Base-by-base conservation (phyloP, 768 basidiomycete species). In the Tulasnella sp. region DNA sequence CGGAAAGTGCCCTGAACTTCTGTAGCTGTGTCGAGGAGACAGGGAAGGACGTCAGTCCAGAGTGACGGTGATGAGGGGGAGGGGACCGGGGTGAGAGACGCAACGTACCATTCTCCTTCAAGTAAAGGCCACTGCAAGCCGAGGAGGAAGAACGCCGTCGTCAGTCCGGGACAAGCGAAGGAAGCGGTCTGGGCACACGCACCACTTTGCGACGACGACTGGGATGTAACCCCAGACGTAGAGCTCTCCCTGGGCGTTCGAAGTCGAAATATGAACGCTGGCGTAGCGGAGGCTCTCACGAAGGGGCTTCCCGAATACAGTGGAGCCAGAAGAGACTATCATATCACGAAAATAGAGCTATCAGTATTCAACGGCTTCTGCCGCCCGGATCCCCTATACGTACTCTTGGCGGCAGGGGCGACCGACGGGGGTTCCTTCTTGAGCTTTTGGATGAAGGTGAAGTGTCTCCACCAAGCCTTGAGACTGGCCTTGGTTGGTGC, bases 121-220 rank as follows among this genome's bases (percentile, higher is more conserved):
- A 90, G 86, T 96, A 93, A 69, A 97, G 85, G 5, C 97, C 97
- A 82, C 95, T 96, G 80, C 29, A 29, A 74, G 35, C 20, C 18
- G 29, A 69, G 70, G 35, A 15, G 40, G 11, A 35, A 23, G 77
- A 23, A 11, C 77, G 40, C 71, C 80, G 51, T 78, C 40, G 79
- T 61, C 57, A 61, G 57, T 32, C 20, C 18, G 35, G 42, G 40
- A 37, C 51, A 40, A 39, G 75, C 67, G n/a, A 11, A 29, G 26
- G 40, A 26, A 42, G 74, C 75, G 81, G 77, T 79, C 48, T 72
- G 10, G 46, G 26, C 42, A 77, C 29, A 61, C 91, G 82, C 81
- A 95, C 94, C 95, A 98, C 85, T 98, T 98, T 70, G 97, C 97
- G 57, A 99, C 97, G 74, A 98, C 96, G 57, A 98, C 94, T 11